Base-by-base conservation (phyloP, 75 land plant genomes). In the Sequoia sempervirens region DNA sequence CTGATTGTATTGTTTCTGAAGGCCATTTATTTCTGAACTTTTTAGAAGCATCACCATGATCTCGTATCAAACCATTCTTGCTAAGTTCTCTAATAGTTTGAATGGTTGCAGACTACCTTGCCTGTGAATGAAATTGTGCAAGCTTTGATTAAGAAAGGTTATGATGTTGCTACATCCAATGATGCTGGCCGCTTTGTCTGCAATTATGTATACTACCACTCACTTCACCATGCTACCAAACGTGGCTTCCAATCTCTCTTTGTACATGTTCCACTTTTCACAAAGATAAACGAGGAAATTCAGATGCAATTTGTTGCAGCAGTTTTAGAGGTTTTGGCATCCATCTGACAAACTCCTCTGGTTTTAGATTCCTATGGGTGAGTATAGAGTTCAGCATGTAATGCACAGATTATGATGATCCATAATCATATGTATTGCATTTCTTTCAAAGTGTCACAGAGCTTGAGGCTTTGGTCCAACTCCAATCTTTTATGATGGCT, bases 171-270 rank as follows among this genome's bases (percentile, higher is more conserved):
- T 80, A 47, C 88, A 3, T 96, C 99, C 0, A 93, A 92, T 79
- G 99, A 96, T 90, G 97, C 99, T n/a, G 99, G 98, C 5, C 90
- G 96, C 2, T 96, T 96, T 85, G 99, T 96, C 0, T 96, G 99
- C 92, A 96, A 96, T 81, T 96, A 91, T 84, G 96, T 96, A 2
- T 96, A 96, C 82, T 96, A 96, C 50, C 99, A 96, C 36, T 96
- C 98, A 36, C 92, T 96, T 38, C 88, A 89, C 18, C 89, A 91
- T 86, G 92, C 97, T 45, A 90, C 87, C 70, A 81, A 88, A 76
- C 78, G 94, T 79, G 93, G 94, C 5, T 88, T 82, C 26, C 89
- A 88, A 84, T 93, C 98, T 36, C 86, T 96, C n/a, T 96, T 96
- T 87, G 96, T 96, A 20, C 99, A 96, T 84, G 97, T 96, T 38